Evolutionary conservation across 202 grass and related monocot genomes (phyloP), one percentile per base, ranked within the genome.

Genomic region (Saccharum hybrid): DNA sequence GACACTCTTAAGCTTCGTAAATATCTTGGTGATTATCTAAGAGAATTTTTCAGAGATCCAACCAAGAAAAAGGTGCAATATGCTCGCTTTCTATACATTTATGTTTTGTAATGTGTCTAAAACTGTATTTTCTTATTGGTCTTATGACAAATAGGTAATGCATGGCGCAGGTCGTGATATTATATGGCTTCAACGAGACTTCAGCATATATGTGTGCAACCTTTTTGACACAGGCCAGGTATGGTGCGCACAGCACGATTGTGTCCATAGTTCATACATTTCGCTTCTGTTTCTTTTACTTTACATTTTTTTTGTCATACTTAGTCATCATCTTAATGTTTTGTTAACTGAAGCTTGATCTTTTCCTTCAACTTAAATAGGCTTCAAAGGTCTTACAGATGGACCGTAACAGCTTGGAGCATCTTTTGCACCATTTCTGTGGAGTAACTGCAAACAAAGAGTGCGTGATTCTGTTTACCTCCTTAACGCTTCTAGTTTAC

Each of bases 211-310:
- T 12, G 85, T 98, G 48, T 94, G 90, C 88, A 98, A 98, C 73
- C 92, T 98, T 84, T 94, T 98, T 18, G 95, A 98, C 85, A 98
- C 95, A 56, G 95, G 95, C 59, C 92, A 94, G 92, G 95, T 98
- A 94, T 73, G 22, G 14, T 78, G 22, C 68, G 43, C 39, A 76
- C 86, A 64, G 33, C 71, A 54, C 40, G 68, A 49, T 66, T 75
- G 65, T 49, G 46, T 65, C 13, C 63, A 75, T 66, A 69, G 40
- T 74, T 26, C 63, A 54, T 69, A 37, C 46, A 70, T 83, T 28
- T 31, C 7, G 19, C 39, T 71, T 54, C 7, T 66, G 16, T 40
- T 66, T 65, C 7, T 73, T 41, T 67, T 67, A n/a, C 11, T 33
- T 76, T 15, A 10, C 49, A 41, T 70, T 52, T 81, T 71, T n/a